Evolutionary conservation across 2,329 filamentous ascomycete genomes (phyloP).

Genomic region (Colletotrichum tamarilloi): DNA sequence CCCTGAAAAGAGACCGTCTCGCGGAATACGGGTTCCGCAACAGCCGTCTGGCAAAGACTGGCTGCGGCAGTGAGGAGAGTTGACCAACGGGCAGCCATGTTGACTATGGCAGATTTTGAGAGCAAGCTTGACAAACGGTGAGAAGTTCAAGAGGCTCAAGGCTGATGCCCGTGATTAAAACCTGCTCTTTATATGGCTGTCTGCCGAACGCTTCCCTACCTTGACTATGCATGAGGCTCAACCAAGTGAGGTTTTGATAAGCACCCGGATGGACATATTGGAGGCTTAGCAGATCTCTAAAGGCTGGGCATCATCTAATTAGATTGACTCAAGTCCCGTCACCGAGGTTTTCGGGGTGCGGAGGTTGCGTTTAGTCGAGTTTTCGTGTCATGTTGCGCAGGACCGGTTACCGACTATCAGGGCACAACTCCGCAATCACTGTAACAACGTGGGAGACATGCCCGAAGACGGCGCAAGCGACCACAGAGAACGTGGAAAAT

Average conservation of each 20-base stretch:
- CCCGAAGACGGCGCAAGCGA: background rate
- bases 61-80: constrained; percentile 13
- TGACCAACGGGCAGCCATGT: constrained; percentile 20
- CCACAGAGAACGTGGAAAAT: background rate
- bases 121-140: background rate
- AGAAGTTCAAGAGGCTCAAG: background rate
- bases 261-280: constrained; percentile 16
- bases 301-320: constrained; percentile 10
- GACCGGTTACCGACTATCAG: constrained; percentile 13
- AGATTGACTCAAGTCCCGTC: background rate
- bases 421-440: constrained; percentile 15
- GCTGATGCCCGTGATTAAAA: no score
- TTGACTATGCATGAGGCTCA: constrained; percentile 9
- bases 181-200: background rate
- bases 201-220: background rate
- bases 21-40: constrained; percentile 16
- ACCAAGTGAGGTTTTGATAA: constrained; percentile 9
- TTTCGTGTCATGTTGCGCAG: constrained; percentile 2
- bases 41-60: constrained; percentile 12
- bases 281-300: background rate
- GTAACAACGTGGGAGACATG: constrained; percentile 3
- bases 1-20: constrained; percentile 15
- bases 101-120: background rate
- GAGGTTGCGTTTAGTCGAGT: constrained; percentile 6
- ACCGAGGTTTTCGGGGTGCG: background rate